Evolutionary conservation across 2,329 filamentous ascomycete species (phyloP).

Genomic region (Sporothrix phasma): DNA sequence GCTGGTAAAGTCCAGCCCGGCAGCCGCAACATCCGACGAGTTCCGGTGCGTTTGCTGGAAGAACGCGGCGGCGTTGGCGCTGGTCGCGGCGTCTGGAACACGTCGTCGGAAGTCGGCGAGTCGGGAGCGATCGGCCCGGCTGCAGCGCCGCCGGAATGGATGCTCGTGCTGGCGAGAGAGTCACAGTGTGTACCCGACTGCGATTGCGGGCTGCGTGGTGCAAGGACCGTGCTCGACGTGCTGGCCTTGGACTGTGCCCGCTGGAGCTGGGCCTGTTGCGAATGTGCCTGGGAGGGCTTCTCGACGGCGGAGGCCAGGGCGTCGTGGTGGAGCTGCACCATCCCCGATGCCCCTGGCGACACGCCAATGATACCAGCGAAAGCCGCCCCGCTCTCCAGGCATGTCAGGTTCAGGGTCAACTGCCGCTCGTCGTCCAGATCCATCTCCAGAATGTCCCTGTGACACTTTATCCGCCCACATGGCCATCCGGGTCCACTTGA

Average conservation of each 20-base stretch:
- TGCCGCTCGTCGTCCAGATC: conserved; percentile 73
- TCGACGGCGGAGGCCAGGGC: background rate
- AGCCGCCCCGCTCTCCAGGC: conserved; percentile 17
- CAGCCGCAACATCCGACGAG: conserved; percentile 34
- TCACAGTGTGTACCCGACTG: conserved; percentile 28
- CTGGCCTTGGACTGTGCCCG: conserved; percentile 27
- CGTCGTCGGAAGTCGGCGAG: conserved; percentile 36
- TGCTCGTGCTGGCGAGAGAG: conserved; percentile 17
- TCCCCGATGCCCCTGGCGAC: background rate
- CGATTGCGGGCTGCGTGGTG: conserved; percentile 31
- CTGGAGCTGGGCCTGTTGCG: conserved; percentile 16
- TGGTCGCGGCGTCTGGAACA: conserved; percentile 40
- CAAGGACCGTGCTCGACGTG: conserved; percentile 21
- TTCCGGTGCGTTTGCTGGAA: conserved; percentile 29
- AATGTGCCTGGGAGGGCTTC: background rate
- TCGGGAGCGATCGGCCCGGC: conserved; percentile 23
- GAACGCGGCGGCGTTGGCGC: conserved; percentile 29
- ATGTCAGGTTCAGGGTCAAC: conserved; percentile 25
- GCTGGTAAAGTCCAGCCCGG: conserved; percentile 28
- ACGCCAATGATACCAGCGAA: conserved; percentile 15
- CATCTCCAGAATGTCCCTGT: conserved; percentile 75
- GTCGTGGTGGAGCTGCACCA: background rate
- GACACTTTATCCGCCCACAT: conserved; percentile 87
- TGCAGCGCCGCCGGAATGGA: background rate
- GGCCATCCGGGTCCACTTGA: conserved; percentile 88